Conservation (phyloP, 768 basidiomycete genomes). For the Termitomyces sp. region DNA sequence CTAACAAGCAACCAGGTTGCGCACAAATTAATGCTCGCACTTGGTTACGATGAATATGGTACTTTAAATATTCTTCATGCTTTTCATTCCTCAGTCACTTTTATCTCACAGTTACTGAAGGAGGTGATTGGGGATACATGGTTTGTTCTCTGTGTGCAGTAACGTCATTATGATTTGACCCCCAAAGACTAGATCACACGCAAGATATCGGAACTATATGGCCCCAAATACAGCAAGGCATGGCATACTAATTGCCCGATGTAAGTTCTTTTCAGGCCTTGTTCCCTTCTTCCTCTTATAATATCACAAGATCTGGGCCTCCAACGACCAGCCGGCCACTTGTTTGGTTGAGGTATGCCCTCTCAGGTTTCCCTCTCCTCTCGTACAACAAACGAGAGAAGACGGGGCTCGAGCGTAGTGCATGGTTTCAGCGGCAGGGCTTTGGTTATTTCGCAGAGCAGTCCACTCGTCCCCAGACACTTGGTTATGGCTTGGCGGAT, state of each 20-base stretch:
- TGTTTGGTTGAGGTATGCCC: slow-evolving; percentile 20
- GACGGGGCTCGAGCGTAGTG: slow-evolving; percentile 24
- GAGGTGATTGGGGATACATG: slow-evolving; percentile 41
- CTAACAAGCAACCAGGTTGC: slow-evolving; percentile 27
- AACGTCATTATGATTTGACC: neutral
- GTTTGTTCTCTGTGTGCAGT: slow-evolving; percentile 20
- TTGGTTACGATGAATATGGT: slow-evolving; percentile 48
- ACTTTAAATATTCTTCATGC: neutral
- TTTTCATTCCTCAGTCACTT: neutral
- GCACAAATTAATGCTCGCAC: slow-evolving; percentile 43
- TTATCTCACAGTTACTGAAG: slow-evolving; percentile 36
- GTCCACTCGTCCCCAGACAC: slow-evolving; percentile 44
- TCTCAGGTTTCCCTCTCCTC: slow-evolving; percentile 16
- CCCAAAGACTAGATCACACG: slow-evolving; percentile 18
- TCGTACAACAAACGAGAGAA: slow-evolving; percentile 26
- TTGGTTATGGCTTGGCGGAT: slow-evolving; percentile 51
- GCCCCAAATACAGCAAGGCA: slow-evolving; percentile 39
- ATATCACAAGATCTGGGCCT: slow-evolving; percentile 11
- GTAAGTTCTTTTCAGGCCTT: slow-evolving; percentile 19
- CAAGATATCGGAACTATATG: slow-evolving; percentile 23
- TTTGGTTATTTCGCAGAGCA: slow-evolving; percentile 37
- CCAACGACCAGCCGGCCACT: slow-evolving; percentile 20
- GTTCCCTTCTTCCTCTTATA: slow-evolving; percentile 6
- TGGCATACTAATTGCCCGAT: slow-evolving; percentile 44
- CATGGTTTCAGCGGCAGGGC: slow-evolving; percentile 23